Percentiles rank a stretch among this genome's conserved stretches.
These are phyloP conservation scores for Cordyceps fumosorosea DNA, from an alignment of 2,329 filamentous ascomycete species.

Conservation along the genomic window DNA sequence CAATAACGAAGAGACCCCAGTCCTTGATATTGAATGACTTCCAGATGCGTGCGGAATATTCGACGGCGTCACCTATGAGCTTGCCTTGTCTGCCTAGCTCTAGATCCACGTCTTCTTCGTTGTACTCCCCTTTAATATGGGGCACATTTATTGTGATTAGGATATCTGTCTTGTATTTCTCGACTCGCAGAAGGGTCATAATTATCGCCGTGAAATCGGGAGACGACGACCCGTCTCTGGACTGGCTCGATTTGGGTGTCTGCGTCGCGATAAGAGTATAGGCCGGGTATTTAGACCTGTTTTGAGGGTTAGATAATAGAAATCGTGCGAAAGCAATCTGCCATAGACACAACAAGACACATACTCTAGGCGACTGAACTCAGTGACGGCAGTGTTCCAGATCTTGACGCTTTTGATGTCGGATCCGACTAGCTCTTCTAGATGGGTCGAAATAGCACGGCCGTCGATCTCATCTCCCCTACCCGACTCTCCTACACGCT, in stretches of 20 bases:
- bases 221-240: constrained; percentile 30
- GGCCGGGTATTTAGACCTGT: constrained; percentile 44
- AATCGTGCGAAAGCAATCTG: not conserved
- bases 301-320: constrained; percentile 22
- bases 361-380: constrained; percentile 50
- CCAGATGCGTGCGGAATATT: constrained; percentile 62
- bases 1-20: constrained; percentile 62
- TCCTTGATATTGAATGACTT: constrained; percentile 71
- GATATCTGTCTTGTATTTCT: constrained; percentile 70
- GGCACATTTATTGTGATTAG: constrained; percentile 85
- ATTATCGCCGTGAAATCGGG: constrained; percentile 68
- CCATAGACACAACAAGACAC: constrained; percentile 16
- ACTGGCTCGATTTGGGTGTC: constrained; percentile 33
- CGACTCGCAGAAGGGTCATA: constrained; percentile 70
- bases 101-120: constrained; percentile 64
- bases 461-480: constrained; percentile 57
- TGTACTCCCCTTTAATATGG: constrained; percentile 68
- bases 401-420: constrained; percentile 59
- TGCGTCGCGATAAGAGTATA: constrained; percentile 66
- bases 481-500: constrained; percentile 60
- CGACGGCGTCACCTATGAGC: constrained; percentile 61
- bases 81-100: constrained; percentile 59
- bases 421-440: constrained; percentile 61
- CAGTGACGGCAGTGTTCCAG: constrained; percentile 57
- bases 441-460: constrained; percentile 60